Evolutionary conservation across 495 filamentous ascomycete genomes (phyloP), one percentile per base, ranked within the genome.

Genomic region (Penicillium malachiteum): DNA sequence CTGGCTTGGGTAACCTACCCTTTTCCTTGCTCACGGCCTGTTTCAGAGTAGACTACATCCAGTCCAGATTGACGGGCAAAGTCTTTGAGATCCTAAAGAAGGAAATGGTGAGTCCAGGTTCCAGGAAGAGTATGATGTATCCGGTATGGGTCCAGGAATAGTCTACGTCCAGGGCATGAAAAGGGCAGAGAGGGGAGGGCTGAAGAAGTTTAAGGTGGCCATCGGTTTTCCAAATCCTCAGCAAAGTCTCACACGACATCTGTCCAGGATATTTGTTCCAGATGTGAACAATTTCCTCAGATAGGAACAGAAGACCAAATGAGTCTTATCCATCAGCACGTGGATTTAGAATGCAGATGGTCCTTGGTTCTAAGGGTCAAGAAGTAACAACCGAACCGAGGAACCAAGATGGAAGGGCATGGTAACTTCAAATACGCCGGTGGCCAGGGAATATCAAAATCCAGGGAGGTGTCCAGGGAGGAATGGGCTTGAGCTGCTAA

Each of bases 21-120:
- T 84, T 87, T 89, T 58, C 92, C 91, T 73, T 88, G 89, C 62
- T 96, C 94, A 66, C 94, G 91, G 69, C 87, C 88, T 30, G 95
- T 92, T 77, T 99, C 94, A 49, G 92, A 96, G 69, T 96, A 99
- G 56, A 99, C 94, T 61, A 99, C 94, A 71, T 97, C 95, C 72
- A 95, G 84, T 68, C 91, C 91, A 74, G 92, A 95, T 70, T 92
- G 89, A 67, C 94, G 93, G 54, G 94, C 95, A 71, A 97, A 99
- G 74, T 99, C 94, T 90, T 99, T 99, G 40, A 99, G 84, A 73
- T 99, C 95, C 94, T 99, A 76, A 34, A 71, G 32, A 68, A 71
- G 31, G 38, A 50, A n/a, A 60, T 59, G 66, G 71, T 76, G 65
- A 78, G 73, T 76, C 60, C 69, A 66, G 66, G 52, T 75, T 54